Conservation (phyloP, 495 filamentous ascomycete genomes). For the Staphylotrichum longicolle region DNA sequence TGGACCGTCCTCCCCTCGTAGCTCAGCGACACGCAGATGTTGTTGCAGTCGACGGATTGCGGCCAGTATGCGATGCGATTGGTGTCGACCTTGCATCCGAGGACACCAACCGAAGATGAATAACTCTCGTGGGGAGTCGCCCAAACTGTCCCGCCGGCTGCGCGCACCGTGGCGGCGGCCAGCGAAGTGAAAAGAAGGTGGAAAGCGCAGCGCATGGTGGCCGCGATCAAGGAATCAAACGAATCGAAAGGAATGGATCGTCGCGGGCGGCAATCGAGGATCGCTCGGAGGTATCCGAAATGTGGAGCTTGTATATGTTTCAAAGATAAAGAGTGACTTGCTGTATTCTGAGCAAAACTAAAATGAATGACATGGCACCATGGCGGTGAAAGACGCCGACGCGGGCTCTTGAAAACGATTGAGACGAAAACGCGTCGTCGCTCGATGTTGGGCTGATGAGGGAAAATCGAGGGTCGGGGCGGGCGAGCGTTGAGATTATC, state of each 20-base stretch:
- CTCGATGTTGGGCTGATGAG: conserved; percentile 7
- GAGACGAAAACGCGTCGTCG: not conserved
- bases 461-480: conserved; percentile 7
- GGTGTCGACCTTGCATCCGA: conserved; percentile 51
- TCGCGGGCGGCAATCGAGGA: not conserved
- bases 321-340: conserved; percentile 10
- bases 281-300: not conserved
- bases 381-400: conserved; percentile 3
- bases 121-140: conserved; percentile 52
- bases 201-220: conserved; percentile 23
- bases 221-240: not conserved
- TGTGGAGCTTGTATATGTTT: conserved; percentile 1
- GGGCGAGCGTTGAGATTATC: conserved; percentile 10
- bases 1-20: conserved; percentile 44
- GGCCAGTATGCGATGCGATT: conserved; percentile 53
- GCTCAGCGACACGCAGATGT: conserved; percentile 45
- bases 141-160: conserved; percentile 42
- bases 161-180: conserved; percentile 28
- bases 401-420: conserved; percentile 5
- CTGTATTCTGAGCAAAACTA: conserved; percentile 4
- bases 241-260: conserved; percentile 14
- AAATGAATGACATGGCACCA: conserved; percentile 25
- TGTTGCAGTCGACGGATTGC: conserved; percentile 45
- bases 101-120: conserved; percentile 49
- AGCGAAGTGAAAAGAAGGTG: conserved; percentile 15